These are phyloP conservation scores for Aspergillus sp. DNA, from an alignment of 2,329 filamentous ascomycete genomes.

Conservation along the genomic window DNA sequence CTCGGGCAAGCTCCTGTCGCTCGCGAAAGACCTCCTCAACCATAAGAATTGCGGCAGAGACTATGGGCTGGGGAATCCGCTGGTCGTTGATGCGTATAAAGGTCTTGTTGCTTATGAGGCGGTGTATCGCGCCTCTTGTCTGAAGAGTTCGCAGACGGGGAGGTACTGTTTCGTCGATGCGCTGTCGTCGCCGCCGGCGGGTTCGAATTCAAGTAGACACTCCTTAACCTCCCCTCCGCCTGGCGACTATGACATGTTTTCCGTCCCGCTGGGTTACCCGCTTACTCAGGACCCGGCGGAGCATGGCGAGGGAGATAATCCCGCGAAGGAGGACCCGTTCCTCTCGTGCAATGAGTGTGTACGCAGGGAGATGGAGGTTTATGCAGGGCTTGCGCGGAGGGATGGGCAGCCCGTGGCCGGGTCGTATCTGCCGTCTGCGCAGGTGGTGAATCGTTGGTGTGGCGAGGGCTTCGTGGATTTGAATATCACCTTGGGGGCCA, in stretches of 20 bases:
- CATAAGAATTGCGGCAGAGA: conserved; percentile 63
- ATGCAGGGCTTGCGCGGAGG: conserved; percentile 60
- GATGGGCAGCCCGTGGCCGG: conserved; percentile 56
- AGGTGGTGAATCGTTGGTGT: conserved; percentile 60
- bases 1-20: conserved; percentile 52
- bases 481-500: conserved; percentile 30
- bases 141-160: conserved; percentile 56
- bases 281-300: conserved; percentile 23
- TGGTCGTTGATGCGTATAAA: conserved; percentile 65
- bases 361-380: conserved; percentile 72
- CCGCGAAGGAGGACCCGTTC: conserved; percentile 27
- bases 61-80: conserved; percentile 56
- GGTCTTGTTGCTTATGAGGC: conserved; percentile 70
- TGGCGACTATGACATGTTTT: conserved; percentile 74
- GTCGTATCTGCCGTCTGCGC: conserved; percentile 64
- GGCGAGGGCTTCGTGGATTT: conserved; percentile 48
- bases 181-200: conserved; percentile 43
- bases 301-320: conserved; percentile 14
- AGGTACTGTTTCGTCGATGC: conserved; percentile 77
- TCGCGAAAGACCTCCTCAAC: conserved; percentile 58
- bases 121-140: conserved; percentile 72
- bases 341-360: conserved; percentile 72
- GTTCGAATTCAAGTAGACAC: no score
- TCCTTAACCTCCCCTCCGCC: conserved; percentile 54
- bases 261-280: conserved; percentile 67